Base-by-base conservation (phyloP, 257 asterid genomes). In the Nicotiana sylvestris region DNA sequence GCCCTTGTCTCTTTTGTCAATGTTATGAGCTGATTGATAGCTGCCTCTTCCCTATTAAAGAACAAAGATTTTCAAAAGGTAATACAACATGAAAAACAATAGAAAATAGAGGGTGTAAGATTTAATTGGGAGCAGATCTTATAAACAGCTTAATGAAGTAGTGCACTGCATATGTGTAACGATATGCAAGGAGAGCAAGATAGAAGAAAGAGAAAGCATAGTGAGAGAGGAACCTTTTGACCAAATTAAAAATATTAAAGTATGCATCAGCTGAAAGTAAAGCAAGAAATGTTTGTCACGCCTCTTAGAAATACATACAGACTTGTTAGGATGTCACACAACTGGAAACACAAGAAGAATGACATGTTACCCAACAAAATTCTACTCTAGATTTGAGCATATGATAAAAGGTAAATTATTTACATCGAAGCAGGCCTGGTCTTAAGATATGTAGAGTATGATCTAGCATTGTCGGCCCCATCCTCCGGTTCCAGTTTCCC, bases 341-440 rank as follows among this genome's bases (percentile, higher is more conserved):
- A 72, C 61, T 8, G 37, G 79, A 12, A 72, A 46, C 61, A 46
- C 39, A 72, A 46, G 79, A 72, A 72, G 61, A 72, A 46, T 74
- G 62, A 49, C 39, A 74, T 13, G 43, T 15, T 49, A 27, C 16
- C 13, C n/a, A 12, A 46, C 62, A 49, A 15, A 21, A 49, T 49
- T 74, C 43, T 74, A 74, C 80, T 49, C 80, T 49, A 74, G 25
- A 49, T 27, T 25, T 0, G 5, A 74, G 27, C 80, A 74, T 74
- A 74, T 49, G 62, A 27, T 15, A 74, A 74, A 67, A 68, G 56
- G 43, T 49, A 72, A 74, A 46, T 46, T 49, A 27, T 83, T 82
- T 82, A 94, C 99, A 91, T 86, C 77, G 99, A 89, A 81, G 98
- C 90, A 49, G 98, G 97, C 88, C 99, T 91, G 43, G 93, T 91